Base-by-base conservation (phyloP, 441 rosid genomes). In the Viola pubescens region DNA sequence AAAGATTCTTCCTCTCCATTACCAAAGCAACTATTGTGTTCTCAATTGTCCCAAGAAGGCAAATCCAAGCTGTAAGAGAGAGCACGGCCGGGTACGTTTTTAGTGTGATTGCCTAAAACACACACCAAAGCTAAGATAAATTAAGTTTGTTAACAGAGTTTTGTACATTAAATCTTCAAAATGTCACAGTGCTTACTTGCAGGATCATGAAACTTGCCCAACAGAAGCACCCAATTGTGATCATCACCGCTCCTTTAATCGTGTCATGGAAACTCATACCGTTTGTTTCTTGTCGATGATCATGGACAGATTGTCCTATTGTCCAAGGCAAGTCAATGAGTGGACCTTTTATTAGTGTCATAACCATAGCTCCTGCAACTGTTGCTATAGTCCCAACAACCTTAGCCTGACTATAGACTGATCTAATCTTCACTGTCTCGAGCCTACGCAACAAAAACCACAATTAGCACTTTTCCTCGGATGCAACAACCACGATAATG, bases 61-160 rank as follows among this genome's bases (percentile, higher is more conserved):
- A 89, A 46, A 89, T 83, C 95, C 84, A 85, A 19, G 73, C 83
- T 0, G 95, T 81, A 37, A 89, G 88, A 3, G 91, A 84, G 10
- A 87, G 83, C 69, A 87, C 91, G 0, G 83, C 85, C 0, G 88
- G 94, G 52, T 84, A 89, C 50, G 83, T 73, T 57, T 75, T 59
- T 16, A 89, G 60, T 26, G 95, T 84, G 6, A 79, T 54, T 13
- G 95, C 81, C 91, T 85, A 56, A 26, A 16, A 4, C 12, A 37
- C 12, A 16, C 2, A 54, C 19, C 1, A 40, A 39, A 54, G 10
- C n/a, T 7, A 7, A 13, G n/a, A 14, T 7, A 40, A 40, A 13
- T 14, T 16, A 52, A 9, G 9, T 14, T 42, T 12, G 37, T 56
- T 12, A 42, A 10, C 13, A 16, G 13, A 46, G 4, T 1, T 5